These are phyloP conservation scores for Arthrobotrys musiformis DNA, from an alignment of 2,329 filamentous ascomycete genomes.

Conservation along the genomic window DNA sequence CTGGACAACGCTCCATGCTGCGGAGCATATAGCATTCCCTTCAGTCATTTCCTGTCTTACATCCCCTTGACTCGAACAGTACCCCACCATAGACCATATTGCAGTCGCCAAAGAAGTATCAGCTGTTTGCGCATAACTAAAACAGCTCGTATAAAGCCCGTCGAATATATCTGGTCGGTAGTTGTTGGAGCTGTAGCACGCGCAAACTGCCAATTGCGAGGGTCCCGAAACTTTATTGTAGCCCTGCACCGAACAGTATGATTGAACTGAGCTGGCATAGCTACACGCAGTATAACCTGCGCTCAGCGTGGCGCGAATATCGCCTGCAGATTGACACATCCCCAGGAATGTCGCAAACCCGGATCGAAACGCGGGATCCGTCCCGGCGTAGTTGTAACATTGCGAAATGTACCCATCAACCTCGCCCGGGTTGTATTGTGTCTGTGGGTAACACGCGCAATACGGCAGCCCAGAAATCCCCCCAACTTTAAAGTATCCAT, in stretches of 20 bases:
- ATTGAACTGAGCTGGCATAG: conserved; percentile 19
- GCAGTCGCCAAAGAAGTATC: conserved; percentile 29
- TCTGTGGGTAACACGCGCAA: conserved; percentile 45
- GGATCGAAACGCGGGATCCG: conserved; percentile 34
- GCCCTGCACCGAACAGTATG: conserved; percentile 17
- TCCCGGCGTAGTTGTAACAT: conserved; percentile 46
- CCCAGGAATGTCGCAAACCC: conserved; percentile 40
- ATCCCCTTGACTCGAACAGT: conserved; percentile 40
- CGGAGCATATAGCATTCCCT: conserved; percentile 21
- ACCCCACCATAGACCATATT: conserved; percentile 21
- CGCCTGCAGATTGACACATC: conserved; percentile 43
- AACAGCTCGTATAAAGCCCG: conserved; percentile 32
- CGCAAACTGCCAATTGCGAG: conserved; percentile 31
- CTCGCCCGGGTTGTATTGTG: conserved; percentile 25
- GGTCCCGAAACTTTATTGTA: conserved; percentile 23
- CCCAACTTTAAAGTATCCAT: conserved; percentile 31
- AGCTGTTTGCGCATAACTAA: conserved; percentile 34
- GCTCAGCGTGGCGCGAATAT: conserved; percentile 30
- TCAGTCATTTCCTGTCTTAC: conserved; percentile 32
- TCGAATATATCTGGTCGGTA: conserved; percentile 47
- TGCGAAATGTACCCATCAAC: conserved; percentile 50
- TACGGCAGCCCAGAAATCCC: conserved; percentile 42
- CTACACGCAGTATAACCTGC: conserved; percentile 33
- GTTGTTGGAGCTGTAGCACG: conserved; percentile 26
- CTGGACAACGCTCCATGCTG: conserved; percentile 19